A percentile compares a stretch with the other conserved stretches of the same genome.
These are phyloP conservation scores for Ophiostoma sp. DNA, from an alignment of 2,329 filamentous ascomycete species.

Conservation along the genomic window DNA sequence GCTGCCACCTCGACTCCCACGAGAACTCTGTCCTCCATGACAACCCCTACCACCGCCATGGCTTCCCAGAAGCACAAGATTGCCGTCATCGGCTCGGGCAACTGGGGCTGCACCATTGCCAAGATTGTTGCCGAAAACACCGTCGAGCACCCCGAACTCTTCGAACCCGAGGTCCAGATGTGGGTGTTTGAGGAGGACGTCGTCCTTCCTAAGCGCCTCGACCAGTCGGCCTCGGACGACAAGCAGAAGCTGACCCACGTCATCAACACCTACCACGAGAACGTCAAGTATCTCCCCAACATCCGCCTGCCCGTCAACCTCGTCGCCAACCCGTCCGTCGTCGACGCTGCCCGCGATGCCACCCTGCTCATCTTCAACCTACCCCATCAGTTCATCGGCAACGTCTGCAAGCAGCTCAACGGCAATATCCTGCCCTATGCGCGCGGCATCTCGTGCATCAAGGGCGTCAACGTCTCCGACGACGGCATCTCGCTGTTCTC, in stretches of 20 bases:
- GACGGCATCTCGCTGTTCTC: constrained; percentile 85
- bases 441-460: constrained; percentile 94
- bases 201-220: constrained; percentile 64
- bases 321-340: constrained; percentile 73
- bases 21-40: neutral
- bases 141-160: constrained; percentile 67
- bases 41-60: neutral
- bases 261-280: constrained; percentile 92
- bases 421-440: constrained; percentile 90
- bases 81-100: constrained; percentile 89
- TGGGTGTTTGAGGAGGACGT: constrained; percentile 98
- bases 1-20: neutral
- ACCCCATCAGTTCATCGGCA: constrained; percentile 90
- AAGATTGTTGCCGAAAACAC: constrained; percentile 97
- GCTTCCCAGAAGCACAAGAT: constrained; percentile 74
- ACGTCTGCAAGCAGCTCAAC: constrained; percentile 75
- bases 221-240: constrained; percentile 48
- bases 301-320: constrained; percentile 79
- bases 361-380: constrained; percentile 94
- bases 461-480: constrained; percentile 89
- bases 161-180: constrained; percentile 90
- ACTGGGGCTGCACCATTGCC: constrained; percentile 96
- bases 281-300: constrained; percentile 94
- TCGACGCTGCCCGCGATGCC: constrained; percentile 74
- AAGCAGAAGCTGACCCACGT: constrained; percentile 81